Base-by-base conservation (phyloP, 306 rosid species). In the Cyamopsis tetragonoloba region DNA sequence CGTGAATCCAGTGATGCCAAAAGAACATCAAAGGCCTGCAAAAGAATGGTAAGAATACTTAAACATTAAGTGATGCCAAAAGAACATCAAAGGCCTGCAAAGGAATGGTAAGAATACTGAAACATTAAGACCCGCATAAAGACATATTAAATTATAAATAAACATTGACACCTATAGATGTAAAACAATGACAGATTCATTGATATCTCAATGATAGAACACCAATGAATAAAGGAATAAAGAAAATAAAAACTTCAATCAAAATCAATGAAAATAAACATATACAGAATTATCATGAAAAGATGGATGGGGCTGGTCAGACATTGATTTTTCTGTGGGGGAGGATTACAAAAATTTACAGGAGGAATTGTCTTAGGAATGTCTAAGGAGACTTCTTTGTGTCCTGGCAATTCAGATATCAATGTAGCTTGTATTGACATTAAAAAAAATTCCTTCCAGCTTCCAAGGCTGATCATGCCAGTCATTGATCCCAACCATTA, bases 1-100 rank as follows among this genome's bases (percentile, higher is more conserved):
- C 99, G 97, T 11, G 95, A 61, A 72, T 95, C 99, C 84, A 95
- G 73, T 26, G 97, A 84, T 41, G 47, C 71, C 79, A 84, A 75
- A 77, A 95, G 95, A 73, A 79, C 30, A 72, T 95, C 99, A 80
- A 90, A 88, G 76, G 80, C 99, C 99, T 95, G 85, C 46, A 62
- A 7, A 75, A 4, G 57, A 77, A n/a, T 5, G 43, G 73, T 32
- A 43, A n/a, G 49, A 68, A 57, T 41, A 71, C n/a, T n/a, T n/a
- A n/a, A n/a, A n/a, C n/a, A n/a, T n/a, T n/a, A n/a, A 95, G 73
- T 26, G 97, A 84, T 41, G 47, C 71, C 79, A 84, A 75, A 77
- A 95, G 95, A 73, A 79, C 30, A 72, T 95, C 99, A 80, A 90
- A 88, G 76, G 80, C 99, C 99, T 95, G 85, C 46, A 62, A 7